phyloP scores from a whole-genome alignment of 2,329 filamentous ascomycete species.

The Cladosporium halotolerans region DNA sequence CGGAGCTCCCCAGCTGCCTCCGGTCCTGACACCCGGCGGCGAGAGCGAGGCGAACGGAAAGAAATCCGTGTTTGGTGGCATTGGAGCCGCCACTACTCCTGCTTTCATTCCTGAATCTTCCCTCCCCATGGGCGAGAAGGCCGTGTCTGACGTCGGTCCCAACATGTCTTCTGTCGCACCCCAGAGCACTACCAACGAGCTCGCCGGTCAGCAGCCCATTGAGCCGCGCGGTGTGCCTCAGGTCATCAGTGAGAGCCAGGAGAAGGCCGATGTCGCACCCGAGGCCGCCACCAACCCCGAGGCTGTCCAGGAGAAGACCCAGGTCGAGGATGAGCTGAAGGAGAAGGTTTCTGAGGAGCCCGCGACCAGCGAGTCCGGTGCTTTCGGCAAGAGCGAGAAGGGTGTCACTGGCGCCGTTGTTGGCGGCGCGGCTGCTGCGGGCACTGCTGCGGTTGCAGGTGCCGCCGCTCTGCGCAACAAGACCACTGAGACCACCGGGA shows the following conservation, averaged over 20 bases:
- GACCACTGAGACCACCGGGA: conserved; percentile 34
- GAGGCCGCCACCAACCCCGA: conserved; percentile 60
- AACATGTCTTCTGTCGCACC: conserved; percentile 39
- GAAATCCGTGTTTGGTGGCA: conserved; percentile 41
- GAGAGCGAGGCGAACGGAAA: conserved; percentile 33
- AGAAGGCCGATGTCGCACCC: conserved; percentile 54
- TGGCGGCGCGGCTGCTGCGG: conserved; percentile 41
- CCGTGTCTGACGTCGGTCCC: conserved; percentile 29
- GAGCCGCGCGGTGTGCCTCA: conserved; percentile 49
- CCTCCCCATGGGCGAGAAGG: conserved; percentile 56
- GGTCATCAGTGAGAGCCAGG: conserved; percentile 64
- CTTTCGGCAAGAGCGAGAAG: conserved; percentile 31
- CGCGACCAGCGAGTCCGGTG: conserved; percentile 21
- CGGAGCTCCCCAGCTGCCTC: conserved; percentile 37
- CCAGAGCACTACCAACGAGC: conserved; percentile 40
- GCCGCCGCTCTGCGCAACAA: conserved; percentile 34
- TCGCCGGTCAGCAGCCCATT: conserved; percentile 41
- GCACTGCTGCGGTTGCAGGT: conserved; percentile 36
- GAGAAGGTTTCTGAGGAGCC: conserved; percentile 43
- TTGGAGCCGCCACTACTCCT: conserved; percentile 45
- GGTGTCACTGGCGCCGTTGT: conserved; percentile 37
- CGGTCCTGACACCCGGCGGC: conserved; percentile 41
- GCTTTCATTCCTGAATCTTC: conserved; percentile 77
- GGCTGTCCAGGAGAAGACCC: conserved; percentile 41
- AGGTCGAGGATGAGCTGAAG: conserved; percentile 57